A percentile compares a stretch with the other conserved stretches of the same genome.
Evolutionary conservation across 179 eudicot genomes (phyloP).

Genomic region (Beta corolliflora): DNA sequence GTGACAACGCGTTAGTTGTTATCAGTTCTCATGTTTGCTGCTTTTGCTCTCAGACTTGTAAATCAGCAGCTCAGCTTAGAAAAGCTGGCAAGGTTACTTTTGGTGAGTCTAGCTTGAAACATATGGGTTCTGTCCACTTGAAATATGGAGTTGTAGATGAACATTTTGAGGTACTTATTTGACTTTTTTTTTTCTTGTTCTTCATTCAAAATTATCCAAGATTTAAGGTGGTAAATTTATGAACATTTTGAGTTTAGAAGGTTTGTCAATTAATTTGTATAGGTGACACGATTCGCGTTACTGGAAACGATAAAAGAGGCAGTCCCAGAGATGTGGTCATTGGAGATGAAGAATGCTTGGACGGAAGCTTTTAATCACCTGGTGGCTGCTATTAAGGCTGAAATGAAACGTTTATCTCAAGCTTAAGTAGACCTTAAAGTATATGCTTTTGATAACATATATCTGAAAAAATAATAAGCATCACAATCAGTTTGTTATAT

Average conservation of each 20-base stretch:
- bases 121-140: conserved; percentile 59
- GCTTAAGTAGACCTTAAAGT: conserved; percentile 15
- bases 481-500: background rate
- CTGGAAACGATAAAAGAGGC: conserved; percentile 75
- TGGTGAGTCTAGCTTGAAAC: conserved; percentile 58
- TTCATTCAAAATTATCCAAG: background rate
- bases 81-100: conserved; percentile 68
- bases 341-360: conserved; percentile 87
- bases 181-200: background rate
- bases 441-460: background rate
- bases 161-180: conserved; percentile 65
- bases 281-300: conserved; percentile 72
- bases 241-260: too few relatives aligned
- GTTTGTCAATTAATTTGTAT: background rate
- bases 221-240: background rate
- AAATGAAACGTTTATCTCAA: conserved; percentile 50
- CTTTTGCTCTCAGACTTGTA: conserved; percentile 53
- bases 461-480: too few relatives aligned
- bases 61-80: conserved; percentile 73
- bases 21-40: background rate
- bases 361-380: conserved; percentile 65
- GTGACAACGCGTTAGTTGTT: background rate
- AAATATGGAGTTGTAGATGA: conserved; percentile 76
- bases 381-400: conserved; percentile 69
- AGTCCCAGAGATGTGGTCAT: conserved; percentile 77